A percentile compares a stretch with the other conserved stretches of the same genome.
phyloP scores from a whole-genome alignment of 2,329 filamentous ascomycete genomes.

The Madurella fahalii region DNA sequence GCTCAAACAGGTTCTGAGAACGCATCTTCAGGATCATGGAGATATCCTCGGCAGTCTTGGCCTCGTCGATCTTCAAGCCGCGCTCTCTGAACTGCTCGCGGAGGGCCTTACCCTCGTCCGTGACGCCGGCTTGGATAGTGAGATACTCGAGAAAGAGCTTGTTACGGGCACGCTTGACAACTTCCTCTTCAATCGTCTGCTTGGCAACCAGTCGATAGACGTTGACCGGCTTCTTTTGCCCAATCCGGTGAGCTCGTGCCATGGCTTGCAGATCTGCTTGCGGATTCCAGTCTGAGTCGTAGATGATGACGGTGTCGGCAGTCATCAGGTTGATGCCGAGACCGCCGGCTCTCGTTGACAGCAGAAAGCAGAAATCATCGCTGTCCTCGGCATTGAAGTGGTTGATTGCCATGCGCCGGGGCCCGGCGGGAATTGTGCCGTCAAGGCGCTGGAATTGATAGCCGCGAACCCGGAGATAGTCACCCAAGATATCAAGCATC shows the following conservation, averaged over 20 bases:
- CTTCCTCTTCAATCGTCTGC: conserved; percentile 97
- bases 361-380: conserved; percentile 90
- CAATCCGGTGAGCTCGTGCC: conserved; percentile 96
- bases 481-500: conserved; percentile 93
- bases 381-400: conserved; percentile 98
- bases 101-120: conserved; percentile 83
- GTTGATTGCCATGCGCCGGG: conserved; percentile 90
- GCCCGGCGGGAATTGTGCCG: conserved; percentile 84
- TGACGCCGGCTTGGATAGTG: conserved; percentile 94
- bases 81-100: conserved; percentile 74
- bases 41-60: conserved; percentile 89
- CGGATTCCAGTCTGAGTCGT: conserved; percentile 98
- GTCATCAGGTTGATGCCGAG: conserved; percentile 99
- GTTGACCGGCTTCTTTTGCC: conserved; percentile 91
- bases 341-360: conserved; percentile 93
- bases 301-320: conserved; percentile 94
- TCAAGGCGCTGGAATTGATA: conserved; percentile 94
- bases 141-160: conserved; percentile 97
- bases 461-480: conserved; percentile 89
- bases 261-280: conserved; percentile 97
- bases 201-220: conserved; percentile 96
- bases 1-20: conserved; percentile 99
- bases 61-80: conserved; percentile 68
- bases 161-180: conserved; percentile 91
- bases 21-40: conserved; percentile 94